phyloP scores from a whole-genome alignment of 805 yeast genomes.

The Metschnikowia anglica region DNA sequence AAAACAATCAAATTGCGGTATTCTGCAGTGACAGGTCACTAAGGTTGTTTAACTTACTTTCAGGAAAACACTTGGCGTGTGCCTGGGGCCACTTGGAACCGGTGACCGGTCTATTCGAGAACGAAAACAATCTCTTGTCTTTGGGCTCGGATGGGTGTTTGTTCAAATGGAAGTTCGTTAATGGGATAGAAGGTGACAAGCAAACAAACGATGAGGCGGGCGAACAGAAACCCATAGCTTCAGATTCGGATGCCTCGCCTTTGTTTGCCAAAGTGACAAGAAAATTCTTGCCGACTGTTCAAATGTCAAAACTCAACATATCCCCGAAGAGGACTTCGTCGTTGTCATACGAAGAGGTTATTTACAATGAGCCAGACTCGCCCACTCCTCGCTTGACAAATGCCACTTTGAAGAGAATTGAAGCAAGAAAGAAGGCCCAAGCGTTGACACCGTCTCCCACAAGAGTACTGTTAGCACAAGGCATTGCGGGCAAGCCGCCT shows the following conservation, averaged over 20 bases:
- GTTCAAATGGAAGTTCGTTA: constrained; percentile 43
- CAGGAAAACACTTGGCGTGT: constrained; percentile 48
- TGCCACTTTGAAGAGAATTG: constrained; percentile 37
- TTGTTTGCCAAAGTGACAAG: constrained; percentile 31
- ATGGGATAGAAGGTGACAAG: not conserved
- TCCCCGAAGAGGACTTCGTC: constrained; percentile 12
- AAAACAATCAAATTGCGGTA: constrained; percentile 33
- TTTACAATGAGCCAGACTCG: constrained; percentile 10
- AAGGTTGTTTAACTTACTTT: constrained; percentile 44
- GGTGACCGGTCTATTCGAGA: constrained; percentile 41
- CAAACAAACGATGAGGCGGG: not conserved
- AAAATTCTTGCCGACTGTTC: constrained; percentile 28
- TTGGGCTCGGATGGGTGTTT: constrained; percentile 56
- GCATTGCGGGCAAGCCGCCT: constrained; percentile 5
- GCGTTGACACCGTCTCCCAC: not conserved
- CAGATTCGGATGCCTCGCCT: constrained; percentile 17
- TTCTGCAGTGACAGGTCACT: constrained; percentile 60
- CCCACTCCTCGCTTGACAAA: constrained; percentile 28
- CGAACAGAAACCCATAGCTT: not conserved
- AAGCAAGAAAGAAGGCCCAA: constrained; percentile 24
- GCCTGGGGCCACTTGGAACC: constrained; percentile 57
- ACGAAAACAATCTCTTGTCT: constrained; percentile 34
- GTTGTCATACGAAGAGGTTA: constrained; percentile 6
- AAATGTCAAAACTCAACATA: constrained; percentile 7
- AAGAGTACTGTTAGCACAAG: not conserved